Base-by-base conservation (phyloP, 2,329 filamentous ascomycete genomes). In the Drechmeria coniospora region DNA sequence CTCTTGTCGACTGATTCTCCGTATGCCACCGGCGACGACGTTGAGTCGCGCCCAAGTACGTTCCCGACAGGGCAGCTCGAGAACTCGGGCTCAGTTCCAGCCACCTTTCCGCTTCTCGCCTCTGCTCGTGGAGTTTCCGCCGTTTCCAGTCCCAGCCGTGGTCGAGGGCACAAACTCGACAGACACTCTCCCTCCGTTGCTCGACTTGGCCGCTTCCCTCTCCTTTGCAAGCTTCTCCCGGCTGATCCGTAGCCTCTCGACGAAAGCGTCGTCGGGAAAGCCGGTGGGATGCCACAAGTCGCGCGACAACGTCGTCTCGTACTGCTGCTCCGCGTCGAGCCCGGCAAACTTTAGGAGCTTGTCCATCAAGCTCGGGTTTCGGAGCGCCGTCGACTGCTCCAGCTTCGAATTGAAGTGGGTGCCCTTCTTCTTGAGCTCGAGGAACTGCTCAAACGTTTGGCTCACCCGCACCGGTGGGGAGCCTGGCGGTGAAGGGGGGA, bases 381-480 rank as follows among this genome's bases (percentile, higher is more conserved):
- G 68, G 32, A 86, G 56, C 6, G 77, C 70, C 1, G 67, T 54
- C 1, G 75, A 79, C 32, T 65, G 63, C 20, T 77, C 68, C 7
- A 90, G 58, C 35, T 78, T 74, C 40, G 72, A 61, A 48, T 90
- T 86, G 61, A 87, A 87, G 51, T 90, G 81, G 11, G 74, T 62
- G 4, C 75, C 75, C 36, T 76, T 70, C 43, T 70, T 73, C 55
- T 90, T 90, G n/a, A 87, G 63, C 25, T 70, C 62, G 1, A 87
- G 65, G 38, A 90, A 87, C 33, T 73, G 70, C 36, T 71, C 65
- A 40, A 87, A 77, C 41, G 82, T 84, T 38, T 67, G 63, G 27
- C 66, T 74, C 9, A 73, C 51, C 23, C 53, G 39, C 19, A 57
- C 45, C 1, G 59, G 54, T 8, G 68, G 68, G 2, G 68, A 68